These are phyloP conservation scores for Fusarium sp. DNA, from an alignment of 2,329 filamentous ascomycete genomes.

Conservation along the genomic window DNA sequence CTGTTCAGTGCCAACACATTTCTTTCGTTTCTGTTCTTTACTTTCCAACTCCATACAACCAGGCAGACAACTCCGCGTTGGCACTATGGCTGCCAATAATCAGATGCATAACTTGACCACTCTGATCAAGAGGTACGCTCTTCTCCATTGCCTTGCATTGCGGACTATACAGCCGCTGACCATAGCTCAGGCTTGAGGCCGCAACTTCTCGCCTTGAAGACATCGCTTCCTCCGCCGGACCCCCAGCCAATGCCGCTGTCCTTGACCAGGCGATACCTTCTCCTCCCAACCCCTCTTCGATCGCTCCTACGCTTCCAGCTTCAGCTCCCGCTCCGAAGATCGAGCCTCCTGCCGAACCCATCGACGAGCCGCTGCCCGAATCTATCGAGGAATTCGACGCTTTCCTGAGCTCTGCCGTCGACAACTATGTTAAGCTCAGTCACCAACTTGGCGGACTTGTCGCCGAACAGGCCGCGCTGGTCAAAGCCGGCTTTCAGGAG, in stretches of 20 bases:
- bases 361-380: conserved; percentile 71
- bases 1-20: neutral
- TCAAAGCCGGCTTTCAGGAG: conserved; percentile 75
- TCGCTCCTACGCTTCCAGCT: conserved; percentile 48
- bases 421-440: conserved; percentile 80
- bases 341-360: conserved; percentile 50
- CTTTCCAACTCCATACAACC: neutral
- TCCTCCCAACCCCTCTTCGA: conserved; percentile 44
- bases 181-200: conserved; percentile 82
- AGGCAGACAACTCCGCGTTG: neutral
- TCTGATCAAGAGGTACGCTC: conserved; percentile 89
- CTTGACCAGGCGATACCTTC: conserved; percentile 53
- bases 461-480: conserved; percentile 74
- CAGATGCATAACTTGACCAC: conserved; percentile 98
- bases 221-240: conserved; percentile 81
- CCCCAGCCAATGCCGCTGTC: conserved; percentile 60
- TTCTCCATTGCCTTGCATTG: neutral
- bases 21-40: neutral
- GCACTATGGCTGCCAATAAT: conserved; percentile 74
- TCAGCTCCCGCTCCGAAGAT: conserved; percentile 53
- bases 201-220: conserved; percentile 96
- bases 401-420: conserved; percentile 77
- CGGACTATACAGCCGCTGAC: conserved; percentile 54
- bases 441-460: conserved; percentile 79
- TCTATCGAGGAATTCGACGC: conserved; percentile 89